Conservation (phyloP, 345 rosid genomes). For the Nephelium lappaceum region DNA sequence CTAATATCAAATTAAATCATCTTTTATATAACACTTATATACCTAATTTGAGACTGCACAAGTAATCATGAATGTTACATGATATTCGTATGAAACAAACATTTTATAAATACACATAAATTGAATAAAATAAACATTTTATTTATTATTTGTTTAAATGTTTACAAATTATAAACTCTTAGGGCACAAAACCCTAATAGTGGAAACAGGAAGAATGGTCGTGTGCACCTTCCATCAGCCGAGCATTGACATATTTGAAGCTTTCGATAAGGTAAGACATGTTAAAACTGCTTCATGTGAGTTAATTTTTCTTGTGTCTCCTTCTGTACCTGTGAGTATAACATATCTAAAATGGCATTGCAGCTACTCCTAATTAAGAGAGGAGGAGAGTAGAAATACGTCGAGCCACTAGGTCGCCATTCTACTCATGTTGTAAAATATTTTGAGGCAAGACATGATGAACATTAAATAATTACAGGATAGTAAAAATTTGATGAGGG, state of each 20-base stretch:
- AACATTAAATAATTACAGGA: neutral
- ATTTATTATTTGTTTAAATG: too few species aligned
- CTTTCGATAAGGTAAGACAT: slow-evolving; percentile 50
- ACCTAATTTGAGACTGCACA: too few species aligned
- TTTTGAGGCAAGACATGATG: slow-evolving; percentile 56
- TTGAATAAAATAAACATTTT: too few species aligned
- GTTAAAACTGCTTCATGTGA: neutral
- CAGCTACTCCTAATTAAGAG: slow-evolving; percentile 74
- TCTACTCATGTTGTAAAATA: slow-evolving; percentile 61
- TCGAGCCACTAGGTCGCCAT: slow-evolving; percentile 74
- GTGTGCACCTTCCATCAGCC: slow-evolving; percentile 63
- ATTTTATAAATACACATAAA: too few species aligned
- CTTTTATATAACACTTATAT: too few species aligned
- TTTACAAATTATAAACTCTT: too few species aligned
- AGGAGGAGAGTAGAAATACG: slow-evolving; percentile 83
- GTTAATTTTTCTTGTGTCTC: too few species aligned
- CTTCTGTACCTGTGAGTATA: neutral
- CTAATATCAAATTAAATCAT: too few species aligned
- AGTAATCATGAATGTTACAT: too few species aligned
- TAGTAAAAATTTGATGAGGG: neutral
- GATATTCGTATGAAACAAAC: too few species aligned
- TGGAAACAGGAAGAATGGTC: slow-evolving; percentile 55
- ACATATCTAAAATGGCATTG: slow-evolving; percentile 7
- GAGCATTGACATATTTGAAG: slow-evolving; percentile 52
- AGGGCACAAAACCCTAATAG: too few species aligned